These are phyloP conservation scores for Puya raimondii DNA, from an alignment of 176 grass and related monocot genomes.

Conservation along the genomic window DNA sequence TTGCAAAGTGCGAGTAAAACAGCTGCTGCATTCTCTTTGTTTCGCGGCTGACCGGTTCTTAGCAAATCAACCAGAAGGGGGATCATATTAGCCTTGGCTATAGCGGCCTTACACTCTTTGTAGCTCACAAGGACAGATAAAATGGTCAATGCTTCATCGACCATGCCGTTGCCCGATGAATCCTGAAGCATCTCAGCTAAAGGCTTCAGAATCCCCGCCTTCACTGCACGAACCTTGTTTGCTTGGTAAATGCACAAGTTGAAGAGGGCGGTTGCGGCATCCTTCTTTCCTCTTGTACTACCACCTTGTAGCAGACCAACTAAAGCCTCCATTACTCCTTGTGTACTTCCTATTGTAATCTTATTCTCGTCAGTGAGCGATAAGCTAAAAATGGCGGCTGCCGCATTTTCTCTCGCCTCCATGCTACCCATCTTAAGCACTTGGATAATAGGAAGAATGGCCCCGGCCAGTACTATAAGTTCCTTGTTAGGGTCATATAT, in stretches of 20 bases:
- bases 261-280: constrained; percentile 92
- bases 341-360: constrained; percentile 83
- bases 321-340: constrained; percentile 68
- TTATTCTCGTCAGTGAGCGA: constrained; percentile 92
- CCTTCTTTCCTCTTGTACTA: constrained; percentile 71
- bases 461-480: constrained; percentile 77
- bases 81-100: constrained; percentile 71
- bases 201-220: constrained; percentile 68
- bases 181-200: constrained; percentile 84
- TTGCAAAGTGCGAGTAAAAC: constrained; percentile 95
- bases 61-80: constrained; percentile 78
- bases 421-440: constrained; percentile 67
- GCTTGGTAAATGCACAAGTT: constrained; percentile 94
- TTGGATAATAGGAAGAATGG: constrained; percentile 67
- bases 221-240: constrained; percentile 80
- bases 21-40: constrained; percentile 88
- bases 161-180: constrained; percentile 52
- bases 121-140: constrained; percentile 86
- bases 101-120: constrained; percentile 72
- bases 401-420: constrained; percentile 97
- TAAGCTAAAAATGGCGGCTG: constrained; percentile 87
- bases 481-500: constrained; percentile 99
- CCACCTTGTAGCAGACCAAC: constrained; percentile 69
- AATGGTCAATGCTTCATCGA: constrained; percentile 79
- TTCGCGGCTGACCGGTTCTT: constrained; percentile 64